Evolutionary conservation across 1,139 yeast genomes (phyloP), one percentile per base, ranked within the genome.

Genomic region (Saccharomyces hybrid): DNA sequence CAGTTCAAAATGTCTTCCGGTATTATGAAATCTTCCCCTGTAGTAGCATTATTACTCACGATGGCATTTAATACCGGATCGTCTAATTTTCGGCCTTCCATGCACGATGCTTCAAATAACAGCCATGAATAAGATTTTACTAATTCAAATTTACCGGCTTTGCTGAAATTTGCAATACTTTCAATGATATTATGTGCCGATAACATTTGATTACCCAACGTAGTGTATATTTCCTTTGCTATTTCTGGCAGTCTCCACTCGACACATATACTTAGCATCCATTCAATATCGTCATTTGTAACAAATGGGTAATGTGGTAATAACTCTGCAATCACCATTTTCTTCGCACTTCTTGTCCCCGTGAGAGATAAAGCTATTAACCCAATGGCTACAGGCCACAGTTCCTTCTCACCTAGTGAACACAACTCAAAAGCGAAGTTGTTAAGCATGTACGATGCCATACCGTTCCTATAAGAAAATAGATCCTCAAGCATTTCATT

Each of bases 251-350:
- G 60, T 60, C 73, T 77, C 66, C 79, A 69, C 54, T 76, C 71
- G 1, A 81, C 75, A 72, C 79, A 76, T 46, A 80, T 75, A 0
- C 88, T 80, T 52, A 88, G 72, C 31, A 86, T 81, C 95, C 95
- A 87, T 66, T 87, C 95, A 59, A 86, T 75, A 62, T 88, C 96
- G 63, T 86, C 93, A 62, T 84, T 84, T 6, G 84, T 79, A 51
- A 77, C 72, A 62, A 82, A 82, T 46, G 81, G 75, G 63, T 77
- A 84, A 8, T 71, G 72, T n/a, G 91, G 90, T 41, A 88, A 72
- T 54, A 79, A 76, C 53, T 82, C 83, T 2, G 83, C 79, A 44
- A 88, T 75, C 1, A 81, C 62, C 46, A 58, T 48, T 53, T 63
- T 66, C 48, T 64, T 67, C 3, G 65, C 61, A 44, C 62, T 58